phyloP scores from a whole-genome alignment of 306 rosid genomes.

The Oemleria cerasiformis region DNA sequence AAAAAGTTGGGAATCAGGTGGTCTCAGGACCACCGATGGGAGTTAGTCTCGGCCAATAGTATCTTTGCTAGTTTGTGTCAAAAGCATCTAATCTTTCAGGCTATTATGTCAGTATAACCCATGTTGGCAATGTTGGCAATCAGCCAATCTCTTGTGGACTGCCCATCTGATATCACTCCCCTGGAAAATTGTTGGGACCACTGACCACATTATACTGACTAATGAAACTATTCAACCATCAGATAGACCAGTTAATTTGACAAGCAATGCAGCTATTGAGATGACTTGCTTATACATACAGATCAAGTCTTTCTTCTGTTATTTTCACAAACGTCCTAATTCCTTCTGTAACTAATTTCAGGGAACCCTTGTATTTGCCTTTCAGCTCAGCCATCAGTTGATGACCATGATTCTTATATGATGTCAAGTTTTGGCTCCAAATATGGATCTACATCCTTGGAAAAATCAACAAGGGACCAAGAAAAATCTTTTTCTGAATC shows the following conservation, averaged over 20 bases:
- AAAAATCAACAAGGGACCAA: conserved; percentile 39
- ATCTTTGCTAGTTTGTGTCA: no score
- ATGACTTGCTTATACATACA: conserved; percentile 17
- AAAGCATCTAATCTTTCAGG: no score
- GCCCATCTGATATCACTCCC: conserved; percentile 14
- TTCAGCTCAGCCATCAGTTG: conserved; percentile 49
- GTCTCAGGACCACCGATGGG: background rate
- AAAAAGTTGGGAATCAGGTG: conserved; percentile 1
- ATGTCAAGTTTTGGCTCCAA: conserved; percentile 42
- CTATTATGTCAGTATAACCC: background rate
- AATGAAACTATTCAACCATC: conserved; percentile 5
- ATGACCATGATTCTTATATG: conserved; percentile 46
- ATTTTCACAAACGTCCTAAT: conserved; percentile 25
- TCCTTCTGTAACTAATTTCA: conserved; percentile 44
- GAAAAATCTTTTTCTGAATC: conserved; percentile 32
- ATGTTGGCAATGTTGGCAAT: background rate
- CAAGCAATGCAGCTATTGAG: conserved; percentile 17
- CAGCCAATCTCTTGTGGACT: conserved; percentile 8
- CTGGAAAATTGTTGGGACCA: conserved; percentile 6
- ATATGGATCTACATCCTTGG: conserved; percentile 35
- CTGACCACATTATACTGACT: conserved; percentile 19
- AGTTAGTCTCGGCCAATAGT: no score
- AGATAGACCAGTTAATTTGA: background rate
- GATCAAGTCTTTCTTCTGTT: conserved; percentile 9
- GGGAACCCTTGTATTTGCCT: conserved; percentile 65